Percentiles rank a stretch among this genome's conserved stretches.
These are phyloP conservation scores for Eudorina sp. DNA, from an alignment of 139 green algal genomes.

Conservation along the genomic window DNA sequence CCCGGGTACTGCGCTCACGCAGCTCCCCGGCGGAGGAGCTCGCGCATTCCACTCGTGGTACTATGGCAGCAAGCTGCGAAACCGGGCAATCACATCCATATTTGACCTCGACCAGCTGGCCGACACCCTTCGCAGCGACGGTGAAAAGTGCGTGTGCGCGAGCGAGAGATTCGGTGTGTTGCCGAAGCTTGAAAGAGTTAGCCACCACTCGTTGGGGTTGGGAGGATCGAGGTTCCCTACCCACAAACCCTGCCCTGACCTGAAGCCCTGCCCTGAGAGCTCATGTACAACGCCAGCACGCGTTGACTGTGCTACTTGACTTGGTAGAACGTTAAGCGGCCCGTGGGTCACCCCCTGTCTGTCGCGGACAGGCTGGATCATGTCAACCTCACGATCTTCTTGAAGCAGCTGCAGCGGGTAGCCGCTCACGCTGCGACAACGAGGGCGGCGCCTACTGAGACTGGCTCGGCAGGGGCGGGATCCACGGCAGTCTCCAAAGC, in stretches of 20 bases:
- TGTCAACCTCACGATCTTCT: background rate
- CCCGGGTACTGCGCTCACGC: too few species aligned
- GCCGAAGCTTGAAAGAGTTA: too few species aligned
- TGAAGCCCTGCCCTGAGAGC: too few species aligned
- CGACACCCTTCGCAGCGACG: background rate
- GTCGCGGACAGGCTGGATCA: slow-evolving; percentile 23
- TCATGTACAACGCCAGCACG: too few species aligned
- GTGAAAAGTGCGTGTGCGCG: background rate
- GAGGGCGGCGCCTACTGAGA: background rate
- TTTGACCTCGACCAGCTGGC: background rate
- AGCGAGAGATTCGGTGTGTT: too few species aligned
- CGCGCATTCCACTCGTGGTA: slow-evolving; percentile 30
- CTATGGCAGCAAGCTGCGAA: slow-evolving; percentile 40
- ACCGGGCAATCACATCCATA: background rate
- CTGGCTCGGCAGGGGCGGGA: background rate
- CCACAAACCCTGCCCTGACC: too few species aligned
- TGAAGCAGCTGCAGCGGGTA: background rate
- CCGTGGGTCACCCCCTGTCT: background rate
- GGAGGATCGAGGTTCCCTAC: too few species aligned
- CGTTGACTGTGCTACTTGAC: too few species aligned
- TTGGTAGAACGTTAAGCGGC: too few species aligned
- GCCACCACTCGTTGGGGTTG: too few species aligned
- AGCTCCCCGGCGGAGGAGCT: too few species aligned
- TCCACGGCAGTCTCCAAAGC: background rate
- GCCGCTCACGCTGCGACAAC: background rate